phyloP scores from a whole-genome alignment of 257 asterid genomes.

The Plectranthus barbatus region DNA sequence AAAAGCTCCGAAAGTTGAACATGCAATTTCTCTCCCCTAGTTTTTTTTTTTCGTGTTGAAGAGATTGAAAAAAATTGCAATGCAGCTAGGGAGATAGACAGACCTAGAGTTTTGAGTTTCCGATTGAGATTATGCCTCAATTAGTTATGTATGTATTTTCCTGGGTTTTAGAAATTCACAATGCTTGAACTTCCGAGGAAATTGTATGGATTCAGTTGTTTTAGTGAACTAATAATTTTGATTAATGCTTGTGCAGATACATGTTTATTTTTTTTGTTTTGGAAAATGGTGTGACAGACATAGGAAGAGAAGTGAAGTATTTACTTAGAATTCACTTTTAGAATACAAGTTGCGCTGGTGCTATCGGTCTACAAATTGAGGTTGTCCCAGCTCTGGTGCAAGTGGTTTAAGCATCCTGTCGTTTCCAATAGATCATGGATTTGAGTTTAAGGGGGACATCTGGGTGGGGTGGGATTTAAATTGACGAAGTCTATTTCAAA shows the following conservation, averaged over 20 bases:
- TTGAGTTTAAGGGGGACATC: no score
- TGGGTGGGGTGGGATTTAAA: no score
- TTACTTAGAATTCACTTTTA: not conserved
- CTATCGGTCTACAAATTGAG: conserved; percentile 5
- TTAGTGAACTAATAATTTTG: not conserved
- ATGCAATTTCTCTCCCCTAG: conserved; percentile 16
- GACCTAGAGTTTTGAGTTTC: no score
- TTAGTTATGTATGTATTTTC: not conserved
- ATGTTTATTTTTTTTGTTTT: not conserved
- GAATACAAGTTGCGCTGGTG: not conserved
- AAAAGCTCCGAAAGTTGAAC: not conserved
- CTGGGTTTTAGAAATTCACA: not conserved
- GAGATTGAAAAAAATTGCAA: conserved; percentile 1
- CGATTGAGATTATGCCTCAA: not conserved
- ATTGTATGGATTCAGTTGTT: not conserved
- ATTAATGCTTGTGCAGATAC: not conserved
- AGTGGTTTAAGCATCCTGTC: no score
- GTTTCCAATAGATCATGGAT: no score
- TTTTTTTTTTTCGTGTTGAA: not conserved
- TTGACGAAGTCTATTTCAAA: no score
- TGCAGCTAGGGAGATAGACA: conserved; percentile 3
- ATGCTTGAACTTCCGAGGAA: not conserved
- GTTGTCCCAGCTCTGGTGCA: no score
- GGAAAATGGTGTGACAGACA: not conserved
- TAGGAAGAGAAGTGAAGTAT: not conserved